A percentile compares a stretch with the other conserved stretches of the same genome.
phyloP scores from a whole-genome alignment of 179 eudicot species.

The Sideroxylon spinosum region DNA sequence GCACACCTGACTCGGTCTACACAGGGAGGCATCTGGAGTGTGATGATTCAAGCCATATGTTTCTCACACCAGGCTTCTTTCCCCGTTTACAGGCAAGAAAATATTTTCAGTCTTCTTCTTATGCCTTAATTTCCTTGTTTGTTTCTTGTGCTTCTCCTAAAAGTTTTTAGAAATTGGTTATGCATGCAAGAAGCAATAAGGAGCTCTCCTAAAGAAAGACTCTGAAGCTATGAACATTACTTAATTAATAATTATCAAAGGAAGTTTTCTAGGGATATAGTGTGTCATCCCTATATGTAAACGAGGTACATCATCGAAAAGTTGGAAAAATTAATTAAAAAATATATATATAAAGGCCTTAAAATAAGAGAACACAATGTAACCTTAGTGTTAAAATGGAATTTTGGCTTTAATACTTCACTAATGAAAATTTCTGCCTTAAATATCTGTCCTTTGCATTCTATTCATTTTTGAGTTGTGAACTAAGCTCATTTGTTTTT shows the following conservation, averaged over 20 bases:
- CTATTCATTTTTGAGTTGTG: not conserved
- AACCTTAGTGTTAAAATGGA: not conserved
- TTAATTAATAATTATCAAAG: no score
- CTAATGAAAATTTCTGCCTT: not conserved
- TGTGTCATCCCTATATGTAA: not conserved
- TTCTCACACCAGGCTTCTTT: conserved; percentile 77
- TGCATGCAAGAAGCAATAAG: not conserved
- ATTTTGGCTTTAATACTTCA: not conserved
- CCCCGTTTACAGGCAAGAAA: conserved; percentile 76
- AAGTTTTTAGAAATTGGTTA: conserved; percentile 9
- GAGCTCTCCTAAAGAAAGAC: not conserved
- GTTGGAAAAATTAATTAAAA: no score
- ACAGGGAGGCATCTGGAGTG: conserved; percentile 85
- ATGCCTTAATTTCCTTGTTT: not conserved
- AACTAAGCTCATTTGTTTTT: not conserved
- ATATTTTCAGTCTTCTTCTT: not conserved
- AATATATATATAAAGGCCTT: not conserved
- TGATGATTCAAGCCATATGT: conserved; percentile 81
- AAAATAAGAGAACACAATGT: not conserved
- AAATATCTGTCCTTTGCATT: not conserved
- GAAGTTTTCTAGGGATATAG: not conserved
- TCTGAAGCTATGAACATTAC: no score
- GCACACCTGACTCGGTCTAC: conserved; percentile 50
- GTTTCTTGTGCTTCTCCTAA: not conserved
- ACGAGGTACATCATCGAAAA: not conserved